These are phyloP conservation scores for Stephania japonica DNA, from an alignment of 164 flowering plant species.

Conservation along the genomic window DNA sequence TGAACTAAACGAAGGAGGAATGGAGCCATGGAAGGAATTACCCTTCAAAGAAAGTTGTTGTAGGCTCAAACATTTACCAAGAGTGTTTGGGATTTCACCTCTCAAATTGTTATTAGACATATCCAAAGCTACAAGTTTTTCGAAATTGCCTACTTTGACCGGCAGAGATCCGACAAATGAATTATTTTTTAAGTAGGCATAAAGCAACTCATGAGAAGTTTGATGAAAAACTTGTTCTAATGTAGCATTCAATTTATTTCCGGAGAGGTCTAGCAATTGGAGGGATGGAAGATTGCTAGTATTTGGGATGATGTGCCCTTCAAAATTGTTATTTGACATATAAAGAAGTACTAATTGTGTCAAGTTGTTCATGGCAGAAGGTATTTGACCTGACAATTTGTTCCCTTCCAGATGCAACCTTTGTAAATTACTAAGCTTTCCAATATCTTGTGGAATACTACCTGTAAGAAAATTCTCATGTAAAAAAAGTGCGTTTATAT, in stretches of 20 bases:
- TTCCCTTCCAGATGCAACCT: no score
- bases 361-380: no score
- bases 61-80: constrained; percentile 1
- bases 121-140: not conserved
- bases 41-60: not conserved
- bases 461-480: not conserved
- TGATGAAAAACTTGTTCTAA: not conserved
- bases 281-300: constrained; percentile 4
- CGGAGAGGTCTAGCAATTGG: not conserved
- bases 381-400: no score
- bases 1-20: not conserved
- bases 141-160: not conserved
- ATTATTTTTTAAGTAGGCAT: not conserved
- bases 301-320: constrained; percentile 4
- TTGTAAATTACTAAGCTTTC: not conserved
- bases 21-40: constrained; percentile 1
- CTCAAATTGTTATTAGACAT: not conserved
- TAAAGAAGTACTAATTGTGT: no score
- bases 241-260: constrained; percentile 6
- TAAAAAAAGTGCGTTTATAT: not conserved
- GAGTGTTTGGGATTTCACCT: not conserved
- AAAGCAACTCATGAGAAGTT: not conserved
- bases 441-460: constrained; percentile 3
- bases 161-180: not conserved
- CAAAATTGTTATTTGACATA: not conserved